These are phyloP conservation scores for Poa pratensis DNA, from an alignment of 176 grass and related monocot species.

Conservation along the genomic window DNA sequence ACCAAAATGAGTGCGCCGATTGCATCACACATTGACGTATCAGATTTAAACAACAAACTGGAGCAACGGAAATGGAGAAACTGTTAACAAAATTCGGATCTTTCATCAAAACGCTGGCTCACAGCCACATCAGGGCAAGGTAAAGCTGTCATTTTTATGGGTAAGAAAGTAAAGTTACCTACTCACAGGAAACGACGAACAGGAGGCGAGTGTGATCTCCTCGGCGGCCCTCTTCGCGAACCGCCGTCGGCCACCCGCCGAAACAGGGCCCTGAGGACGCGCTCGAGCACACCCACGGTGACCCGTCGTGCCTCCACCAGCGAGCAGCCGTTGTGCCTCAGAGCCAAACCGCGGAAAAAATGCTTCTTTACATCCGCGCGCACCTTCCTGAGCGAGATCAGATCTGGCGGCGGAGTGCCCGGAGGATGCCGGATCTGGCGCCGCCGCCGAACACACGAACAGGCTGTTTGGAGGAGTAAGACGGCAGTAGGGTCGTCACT, in stretches of 20 bases:
- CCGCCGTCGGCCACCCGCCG: background rate
- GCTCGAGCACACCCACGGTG: slow-evolving; percentile 6
- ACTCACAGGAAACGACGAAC: background rate
- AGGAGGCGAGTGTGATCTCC: background rate
- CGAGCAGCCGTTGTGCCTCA: background rate
- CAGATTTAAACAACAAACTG: background rate
- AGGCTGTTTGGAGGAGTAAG: background rate
- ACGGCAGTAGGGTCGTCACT: background rate
- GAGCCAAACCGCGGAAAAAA: background rate
- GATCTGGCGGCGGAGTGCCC: slow-evolving; percentile 3
- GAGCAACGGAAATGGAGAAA: background rate
- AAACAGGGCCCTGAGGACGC: background rate
- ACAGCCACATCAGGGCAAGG: background rate
- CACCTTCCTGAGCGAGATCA: background rate
- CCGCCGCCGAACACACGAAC: background rate
- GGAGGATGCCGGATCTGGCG: background rate
- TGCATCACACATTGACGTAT: background rate
- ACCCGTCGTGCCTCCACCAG: slow-evolving; percentile 6
- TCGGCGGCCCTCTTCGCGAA: background rate
- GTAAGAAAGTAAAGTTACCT: slow-evolving; percentile 3
- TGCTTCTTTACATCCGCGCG: background rate
- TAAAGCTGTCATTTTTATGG: background rate
- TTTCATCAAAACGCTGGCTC: slow-evolving; percentile 9
- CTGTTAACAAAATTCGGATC: background rate
- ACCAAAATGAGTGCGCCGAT: background rate